These are phyloP conservation scores for Basidiobolus meristosporus DNA, from an alignment of 371 early-diverging fungal genomes.

Conservation along the genomic window DNA sequence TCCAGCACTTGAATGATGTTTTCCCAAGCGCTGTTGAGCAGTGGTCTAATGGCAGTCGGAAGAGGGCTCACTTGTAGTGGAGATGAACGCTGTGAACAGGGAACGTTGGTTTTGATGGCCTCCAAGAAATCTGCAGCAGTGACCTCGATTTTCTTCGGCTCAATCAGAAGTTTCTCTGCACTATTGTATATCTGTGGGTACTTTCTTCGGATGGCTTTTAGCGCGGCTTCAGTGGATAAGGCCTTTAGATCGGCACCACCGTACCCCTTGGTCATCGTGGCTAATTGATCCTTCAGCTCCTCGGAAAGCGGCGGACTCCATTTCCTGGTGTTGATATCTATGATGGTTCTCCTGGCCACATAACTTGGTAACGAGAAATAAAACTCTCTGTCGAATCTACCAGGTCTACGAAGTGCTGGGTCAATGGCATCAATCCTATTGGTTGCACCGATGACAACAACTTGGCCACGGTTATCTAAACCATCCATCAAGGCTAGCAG, in stretches of 20 bases:
- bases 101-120: constrained; percentile 19
- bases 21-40: too few species aligned
- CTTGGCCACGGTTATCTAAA: constrained; percentile 42
- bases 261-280: constrained; percentile 18
- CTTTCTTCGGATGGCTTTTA: constrained; percentile 37
- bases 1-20: background rate
- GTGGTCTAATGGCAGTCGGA: constrained; percentile 5
- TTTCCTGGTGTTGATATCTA: constrained; percentile 13
- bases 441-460: constrained; percentile 47
- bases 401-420: constrained; percentile 43
- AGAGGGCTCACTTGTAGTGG: constrained; percentile 16
- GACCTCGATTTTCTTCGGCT: constrained; percentile 17
- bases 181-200: constrained; percentile 41
- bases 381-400: constrained; percentile 46
- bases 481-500: constrained; percentile 55
- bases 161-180: constrained; percentile 18
- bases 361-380: constrained; percentile 29
- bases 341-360: constrained; percentile 16
- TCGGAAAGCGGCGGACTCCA: constrained; percentile 15
- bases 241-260: constrained; percentile 41
- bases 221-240: constrained; percentile 58
- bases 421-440: constrained; percentile 34
- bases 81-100: constrained; percentile 19
- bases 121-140: constrained; percentile 22
- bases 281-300: constrained; percentile 12